Conservation (phyloP, 1,139 yeast genomes). For the Yamadazyma triangularis region DNA sequence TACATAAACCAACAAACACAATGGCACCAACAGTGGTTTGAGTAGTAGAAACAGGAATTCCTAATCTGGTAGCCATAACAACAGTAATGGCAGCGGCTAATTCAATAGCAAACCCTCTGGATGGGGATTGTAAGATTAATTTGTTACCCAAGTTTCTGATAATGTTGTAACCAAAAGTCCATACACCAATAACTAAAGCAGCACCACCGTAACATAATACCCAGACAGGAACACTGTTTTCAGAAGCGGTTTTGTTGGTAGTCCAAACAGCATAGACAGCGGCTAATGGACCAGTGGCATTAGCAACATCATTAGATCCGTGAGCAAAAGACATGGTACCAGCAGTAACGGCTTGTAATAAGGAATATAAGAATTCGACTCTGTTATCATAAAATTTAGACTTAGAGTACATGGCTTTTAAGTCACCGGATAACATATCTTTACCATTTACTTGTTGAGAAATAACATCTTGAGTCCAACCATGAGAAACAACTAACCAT, state of each 20-base stretch:
- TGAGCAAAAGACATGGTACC: constrained; percentile 81
- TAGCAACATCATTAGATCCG: constrained; percentile 77
- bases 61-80: constrained; percentile 69
- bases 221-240: constrained; percentile 69
- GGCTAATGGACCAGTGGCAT: constrained; percentile 74
- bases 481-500: constrained; percentile 52
- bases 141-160: constrained; percentile 73
- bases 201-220: constrained; percentile 65
- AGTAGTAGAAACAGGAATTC: constrained; percentile 72
- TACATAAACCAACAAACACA: constrained; percentile 71
- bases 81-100: constrained; percentile 76
- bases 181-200: constrained; percentile 63
- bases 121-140: constrained; percentile 71
- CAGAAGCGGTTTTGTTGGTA: constrained; percentile 40
- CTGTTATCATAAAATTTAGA: constrained; percentile 70
- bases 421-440: constrained; percentile 35
- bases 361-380: constrained; percentile 65
- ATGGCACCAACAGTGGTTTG: constrained; percentile 82
- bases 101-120: constrained; percentile 77
- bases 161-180: constrained; percentile 72
- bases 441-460: constrained; percentile 36
- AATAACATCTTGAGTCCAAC: constrained; percentile 64
- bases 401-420: constrained; percentile 48
- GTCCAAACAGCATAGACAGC: constrained; percentile 63
- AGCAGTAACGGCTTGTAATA: constrained; percentile 71